Evolutionary conservation across 495 filamentous ascomycete species (phyloP), one percentile per base, ranked within the genome.

Genomic region (Penicillium alfredii): DNA sequence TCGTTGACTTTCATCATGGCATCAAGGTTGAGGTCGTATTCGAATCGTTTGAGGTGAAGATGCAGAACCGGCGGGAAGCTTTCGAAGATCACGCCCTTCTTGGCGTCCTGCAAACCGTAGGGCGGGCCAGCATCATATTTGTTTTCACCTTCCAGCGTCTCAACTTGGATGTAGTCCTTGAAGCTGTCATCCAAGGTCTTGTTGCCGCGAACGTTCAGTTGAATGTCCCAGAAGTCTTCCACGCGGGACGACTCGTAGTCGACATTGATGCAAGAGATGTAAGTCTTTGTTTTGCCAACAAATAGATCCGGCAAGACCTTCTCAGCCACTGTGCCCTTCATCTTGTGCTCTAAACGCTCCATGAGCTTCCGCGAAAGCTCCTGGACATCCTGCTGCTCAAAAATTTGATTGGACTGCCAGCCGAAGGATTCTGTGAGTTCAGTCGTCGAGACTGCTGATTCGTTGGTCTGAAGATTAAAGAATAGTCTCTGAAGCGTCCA

Each of bases 1-100:
- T 97, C 92, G 55, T 99, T 97, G 54, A 99, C 84, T 64, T 99
- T 99, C 80, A 90, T 94, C 92, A 95, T 95, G 14, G 86, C 88
- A 58, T 96, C 88, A 33, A 84, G 80, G 29, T 94, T 81, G 44
- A 96, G 78, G 63, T 99, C 90, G 55, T 99, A 99, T 55, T 96
- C 88, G 59, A 99, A 99, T 12, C 92, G 82, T 61, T 99, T 99
- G 25, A 99, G 74, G 58, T 99, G 92, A 12, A 99, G 70, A 57
- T 99, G 88, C 22, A 99, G 63, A 8, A 99, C 88, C 31, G 94
- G 84, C 10, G 92, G 92, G 56, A 99, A 99, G 42, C 81, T 85
- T 50, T 86, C 83, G 60, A 99, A 99, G 40, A 96, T 94, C 30
- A 95, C 90, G 25, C 92, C 92, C 57, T 99, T 99, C 61, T 84